phyloP scores from a whole-genome alignment of 2,329 filamentous ascomycete species.

The Nemania serpens region DNA sequence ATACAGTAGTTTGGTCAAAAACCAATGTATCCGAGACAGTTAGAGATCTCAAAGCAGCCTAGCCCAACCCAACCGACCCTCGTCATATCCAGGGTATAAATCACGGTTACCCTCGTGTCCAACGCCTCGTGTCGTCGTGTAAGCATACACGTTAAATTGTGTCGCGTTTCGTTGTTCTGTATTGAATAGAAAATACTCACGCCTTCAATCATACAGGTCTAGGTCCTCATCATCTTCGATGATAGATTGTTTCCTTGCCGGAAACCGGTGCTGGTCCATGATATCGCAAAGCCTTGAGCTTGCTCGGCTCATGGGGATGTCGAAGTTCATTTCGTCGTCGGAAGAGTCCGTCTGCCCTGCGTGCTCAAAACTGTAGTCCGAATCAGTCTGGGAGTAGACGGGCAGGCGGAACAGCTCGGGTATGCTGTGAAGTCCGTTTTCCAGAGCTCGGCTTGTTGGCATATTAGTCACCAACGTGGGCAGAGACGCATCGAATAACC shows the following conservation, averaged over 20 bases:
- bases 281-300: slow-evolving; percentile 13
- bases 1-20: no score
- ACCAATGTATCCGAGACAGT: no score
- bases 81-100: no score
- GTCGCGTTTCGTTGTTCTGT: background rate
- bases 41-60: no score
- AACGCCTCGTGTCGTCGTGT: background rate
- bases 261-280: slow-evolving; percentile 10
- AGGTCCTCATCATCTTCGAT: slow-evolving; percentile 14
- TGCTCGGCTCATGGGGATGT: slow-evolving; percentile 33
- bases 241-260: background rate
- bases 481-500: slow-evolving; percentile 27
- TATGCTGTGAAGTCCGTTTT: slow-evolving; percentile 3
- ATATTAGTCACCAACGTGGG: background rate
- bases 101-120: no score
- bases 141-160: background rate
- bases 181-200: no score
- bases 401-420: slow-evolving; percentile 28
- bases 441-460: background rate
- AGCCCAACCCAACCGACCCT: no score
- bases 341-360: slow-evolving; percentile 26
- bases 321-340: slow-evolving; percentile 36
- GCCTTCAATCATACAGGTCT: background rate
- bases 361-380: slow-evolving; percentile 22
- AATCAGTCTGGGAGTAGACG: slow-evolving; percentile 26